These are phyloP conservation scores for Tetrapisispora namnaoensis DNA, from an alignment of 805 yeast species.

Conservation along the genomic window DNA sequence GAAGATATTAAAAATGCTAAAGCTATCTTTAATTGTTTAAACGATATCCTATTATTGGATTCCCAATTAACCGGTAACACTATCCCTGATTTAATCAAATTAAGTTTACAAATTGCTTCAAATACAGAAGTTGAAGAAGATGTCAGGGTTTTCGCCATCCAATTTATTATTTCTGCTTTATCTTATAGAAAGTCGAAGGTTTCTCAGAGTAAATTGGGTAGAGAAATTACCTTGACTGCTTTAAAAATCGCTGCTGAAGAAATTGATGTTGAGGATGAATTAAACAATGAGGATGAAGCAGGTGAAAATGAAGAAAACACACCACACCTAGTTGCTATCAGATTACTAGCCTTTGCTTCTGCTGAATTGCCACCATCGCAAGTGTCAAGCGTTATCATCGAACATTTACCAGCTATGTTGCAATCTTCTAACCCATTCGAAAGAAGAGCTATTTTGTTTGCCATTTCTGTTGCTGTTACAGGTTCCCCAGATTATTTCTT, in stretches of 20 bases:
- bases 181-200: slow-evolving; percentile 75
- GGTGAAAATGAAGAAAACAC: slow-evolving; percentile 88
- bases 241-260: slow-evolving; percentile 74
- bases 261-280: slow-evolving; percentile 64
- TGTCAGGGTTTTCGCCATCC: slow-evolving; percentile 71
- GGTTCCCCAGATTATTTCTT: slow-evolving; percentile 93
- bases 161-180: slow-evolving; percentile 70
- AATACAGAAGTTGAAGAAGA: slow-evolving; percentile 67
- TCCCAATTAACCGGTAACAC: slow-evolving; percentile 69
- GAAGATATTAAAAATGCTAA: slow-evolving; percentile 66
- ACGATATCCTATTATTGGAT: slow-evolving; percentile 67
- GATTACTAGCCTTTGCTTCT: slow-evolving; percentile 70
- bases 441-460: slow-evolving; percentile 78
- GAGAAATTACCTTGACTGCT: slow-evolving; percentile 63
- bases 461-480: slow-evolving; percentile 72
- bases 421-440: slow-evolving; percentile 59
- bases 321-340: slow-evolving; percentile 67
- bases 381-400: slow-evolving; percentile 71
- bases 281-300: slow-evolving; percentile 74
- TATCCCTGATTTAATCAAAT: slow-evolving; percentile 55
- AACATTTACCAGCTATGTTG: slow-evolving; percentile 47
- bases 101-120: slow-evolving; percentile 66
- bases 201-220: slow-evolving; percentile 73
- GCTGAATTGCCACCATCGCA: slow-evolving; percentile 87
- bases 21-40: slow-evolving; percentile 75